phyloP scores from a whole-genome alignment of 352 stramenopile species.

The Plasmopara halstedii region DNA sequence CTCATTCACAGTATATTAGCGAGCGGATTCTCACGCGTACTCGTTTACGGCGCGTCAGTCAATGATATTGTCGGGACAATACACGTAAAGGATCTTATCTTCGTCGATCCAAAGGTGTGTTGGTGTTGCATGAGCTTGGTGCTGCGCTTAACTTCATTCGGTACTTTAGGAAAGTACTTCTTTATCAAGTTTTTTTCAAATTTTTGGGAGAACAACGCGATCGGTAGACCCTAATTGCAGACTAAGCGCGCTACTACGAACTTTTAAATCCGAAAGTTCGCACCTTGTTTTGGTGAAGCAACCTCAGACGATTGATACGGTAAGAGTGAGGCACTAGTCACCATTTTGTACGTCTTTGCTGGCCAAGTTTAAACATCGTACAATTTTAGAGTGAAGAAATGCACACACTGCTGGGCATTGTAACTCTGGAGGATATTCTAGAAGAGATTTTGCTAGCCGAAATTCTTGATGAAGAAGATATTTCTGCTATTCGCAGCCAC shows the following conservation, averaged over 20 bases:
- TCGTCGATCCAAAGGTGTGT: conserved; percentile 95
- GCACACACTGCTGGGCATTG: conserved; percentile 93
- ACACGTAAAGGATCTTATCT: conserved; percentile 98
- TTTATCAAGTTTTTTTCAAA: conserved; percentile 58
- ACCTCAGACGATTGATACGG: conserved; percentile 62
- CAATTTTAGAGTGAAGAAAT: conserved; percentile 67
- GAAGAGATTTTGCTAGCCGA: conserved; percentile 96
- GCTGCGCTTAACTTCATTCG: conserved; percentile 52
- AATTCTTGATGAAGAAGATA: conserved; percentile 95
- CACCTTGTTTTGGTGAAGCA: conserved; percentile 94
- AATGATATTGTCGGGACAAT: conserved; percentile 96
- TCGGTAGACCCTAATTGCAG: conserved; percentile 89
- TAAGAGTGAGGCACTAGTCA: conserved; percentile 2
- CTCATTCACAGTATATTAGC: conserved; percentile 95
- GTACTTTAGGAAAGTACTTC: conserved; percentile 44
- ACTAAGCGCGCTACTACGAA: conserved; percentile 89
- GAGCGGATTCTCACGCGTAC: conserved; percentile 93
- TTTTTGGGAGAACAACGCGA: conserved; percentile 48
- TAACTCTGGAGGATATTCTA: conserved; percentile 98
- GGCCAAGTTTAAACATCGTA: background rate
- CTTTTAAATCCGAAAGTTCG: conserved; percentile 89
- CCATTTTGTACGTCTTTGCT: background rate
- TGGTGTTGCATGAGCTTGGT: too few species aligned
- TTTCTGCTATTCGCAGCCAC: conserved; percentile 23
- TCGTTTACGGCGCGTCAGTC: conserved; percentile 70